phyloP scores from a whole-genome alignment of 2,329 filamentous ascomycete genomes.

The Clarireedia homoeocarpa region DNA sequence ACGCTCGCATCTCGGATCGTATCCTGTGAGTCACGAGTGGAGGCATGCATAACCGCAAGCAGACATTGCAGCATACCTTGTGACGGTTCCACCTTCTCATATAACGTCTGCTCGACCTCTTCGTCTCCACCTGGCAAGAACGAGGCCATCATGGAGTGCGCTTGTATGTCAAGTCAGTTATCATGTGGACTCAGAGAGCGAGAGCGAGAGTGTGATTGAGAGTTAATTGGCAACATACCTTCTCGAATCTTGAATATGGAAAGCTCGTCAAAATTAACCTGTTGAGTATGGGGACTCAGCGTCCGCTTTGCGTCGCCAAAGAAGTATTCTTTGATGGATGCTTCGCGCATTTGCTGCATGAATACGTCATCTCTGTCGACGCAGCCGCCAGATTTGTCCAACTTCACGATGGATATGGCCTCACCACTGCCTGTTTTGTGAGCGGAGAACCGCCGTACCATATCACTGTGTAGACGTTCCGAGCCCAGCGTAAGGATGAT shows the following conservation, averaged over 20 bases:
- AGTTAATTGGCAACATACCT: constrained; percentile 33
- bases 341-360: constrained; percentile 65
- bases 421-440: constrained; percentile 54
- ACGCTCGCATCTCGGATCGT: constrained; percentile 73
- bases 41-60: constrained; percentile 76
- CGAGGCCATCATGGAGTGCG: constrained; percentile 23
- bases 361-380: constrained; percentile 67
- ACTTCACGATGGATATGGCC: constrained; percentile 62
- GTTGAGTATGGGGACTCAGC: constrained; percentile 80
- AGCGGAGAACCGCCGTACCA: constrained; percentile 59
- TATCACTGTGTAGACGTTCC: constrained; percentile 64
- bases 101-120: constrained; percentile 32
- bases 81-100: constrained; percentile 58
- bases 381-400: constrained; percentile 81
- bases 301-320: constrained; percentile 74
- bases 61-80: constrained; percentile 70
- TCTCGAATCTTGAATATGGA: constrained; percentile 64
- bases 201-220: background rate
- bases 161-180: constrained; percentile 16
- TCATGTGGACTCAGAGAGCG: too few relatives aligned
- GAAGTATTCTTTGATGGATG: constrained; percentile 85
- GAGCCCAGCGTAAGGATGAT: constrained; percentile 77
- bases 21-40: constrained; percentile 59
- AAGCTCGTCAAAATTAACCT: constrained; percentile 68
- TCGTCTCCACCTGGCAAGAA: constrained; percentile 30